Evolutionary conservation across 2,329 filamentous ascomycete species (phyloP).

Genomic region (Blastomyces emzantsi): DNA sequence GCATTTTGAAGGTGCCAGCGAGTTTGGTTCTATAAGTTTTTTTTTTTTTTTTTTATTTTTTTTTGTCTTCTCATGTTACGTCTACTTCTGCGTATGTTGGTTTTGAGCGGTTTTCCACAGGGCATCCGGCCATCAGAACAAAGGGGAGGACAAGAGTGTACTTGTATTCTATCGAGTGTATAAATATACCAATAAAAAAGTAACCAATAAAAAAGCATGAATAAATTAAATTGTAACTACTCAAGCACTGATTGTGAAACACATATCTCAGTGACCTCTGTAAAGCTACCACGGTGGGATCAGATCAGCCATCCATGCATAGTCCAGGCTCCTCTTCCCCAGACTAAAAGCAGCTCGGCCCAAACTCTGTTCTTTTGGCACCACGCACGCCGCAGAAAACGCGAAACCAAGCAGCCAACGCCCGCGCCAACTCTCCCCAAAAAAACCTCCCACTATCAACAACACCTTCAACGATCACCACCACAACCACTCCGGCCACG

Average conservation of each 20-base stretch:
- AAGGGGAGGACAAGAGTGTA: background rate
- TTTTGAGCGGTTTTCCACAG: background rate
- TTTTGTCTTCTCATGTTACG: background rate
- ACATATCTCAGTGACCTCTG: too few relatives aligned
- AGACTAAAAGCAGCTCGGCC: background rate
- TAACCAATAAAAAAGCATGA: background rate
- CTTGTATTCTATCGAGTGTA: background rate
- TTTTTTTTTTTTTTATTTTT: too few relatives aligned
- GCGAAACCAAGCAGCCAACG: background rate
- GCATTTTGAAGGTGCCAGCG: conserved; percentile 3
- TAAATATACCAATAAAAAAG: background rate
- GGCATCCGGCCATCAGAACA: background rate
- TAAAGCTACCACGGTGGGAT: background rate
- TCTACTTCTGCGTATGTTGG: background rate
- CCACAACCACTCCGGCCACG: background rate
- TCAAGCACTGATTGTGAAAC: too few relatives aligned
- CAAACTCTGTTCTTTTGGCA: background rate
- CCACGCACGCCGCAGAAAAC: background rate
- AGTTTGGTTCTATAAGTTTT: background rate
- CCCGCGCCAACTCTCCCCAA: background rate
- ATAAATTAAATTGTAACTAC: background rate
- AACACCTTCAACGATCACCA: background rate
- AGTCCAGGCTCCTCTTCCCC: background rate
- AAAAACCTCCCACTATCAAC: background rate
- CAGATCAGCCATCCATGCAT: background rate